Conservation (phyloP, 352 stramenopile genomes). For the Globisporangium okanoganense region DNA sequence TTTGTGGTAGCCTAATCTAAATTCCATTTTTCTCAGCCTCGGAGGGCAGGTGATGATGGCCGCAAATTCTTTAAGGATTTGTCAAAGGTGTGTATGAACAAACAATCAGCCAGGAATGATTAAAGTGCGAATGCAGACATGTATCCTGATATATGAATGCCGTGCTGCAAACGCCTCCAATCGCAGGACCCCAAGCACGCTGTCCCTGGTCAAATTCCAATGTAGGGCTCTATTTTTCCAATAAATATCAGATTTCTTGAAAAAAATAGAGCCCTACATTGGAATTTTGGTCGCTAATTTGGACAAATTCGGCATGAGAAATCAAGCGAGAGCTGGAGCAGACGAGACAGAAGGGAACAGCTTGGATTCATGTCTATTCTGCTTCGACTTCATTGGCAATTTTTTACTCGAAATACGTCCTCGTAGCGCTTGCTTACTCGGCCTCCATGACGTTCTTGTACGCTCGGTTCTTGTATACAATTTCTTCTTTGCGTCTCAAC, state of each 20-base stretch:
- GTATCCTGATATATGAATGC: too few species aligned
- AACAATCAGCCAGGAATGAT: neutral
- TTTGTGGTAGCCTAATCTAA: neutral
- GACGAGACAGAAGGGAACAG: neutral
- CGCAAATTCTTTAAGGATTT: neutral
- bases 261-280: neutral
- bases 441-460: too few species aligned
- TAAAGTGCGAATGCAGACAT: too few species aligned
- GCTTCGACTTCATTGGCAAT: neutral
- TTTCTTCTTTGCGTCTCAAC: too few species aligned
- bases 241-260: too few species aligned
- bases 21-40: neutral
- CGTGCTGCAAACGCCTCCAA: too few species aligned
- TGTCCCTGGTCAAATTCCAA: too few species aligned
- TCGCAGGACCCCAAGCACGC: too few species aligned
- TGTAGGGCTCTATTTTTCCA: too few species aligned
- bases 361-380: constrained; percentile 7
- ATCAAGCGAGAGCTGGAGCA: constrained; percentile 3
- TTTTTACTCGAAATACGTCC: neutral
- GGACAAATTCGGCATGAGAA: neutral
- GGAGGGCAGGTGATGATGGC: neutral
- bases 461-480: too few species aligned
- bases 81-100: neutral
- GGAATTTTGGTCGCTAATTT: neutral
- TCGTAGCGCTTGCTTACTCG: too few species aligned